phyloP scores from a whole-genome alignment of 371 early-diverging fungal species.

The Apophysomyces sp. region DNA sequence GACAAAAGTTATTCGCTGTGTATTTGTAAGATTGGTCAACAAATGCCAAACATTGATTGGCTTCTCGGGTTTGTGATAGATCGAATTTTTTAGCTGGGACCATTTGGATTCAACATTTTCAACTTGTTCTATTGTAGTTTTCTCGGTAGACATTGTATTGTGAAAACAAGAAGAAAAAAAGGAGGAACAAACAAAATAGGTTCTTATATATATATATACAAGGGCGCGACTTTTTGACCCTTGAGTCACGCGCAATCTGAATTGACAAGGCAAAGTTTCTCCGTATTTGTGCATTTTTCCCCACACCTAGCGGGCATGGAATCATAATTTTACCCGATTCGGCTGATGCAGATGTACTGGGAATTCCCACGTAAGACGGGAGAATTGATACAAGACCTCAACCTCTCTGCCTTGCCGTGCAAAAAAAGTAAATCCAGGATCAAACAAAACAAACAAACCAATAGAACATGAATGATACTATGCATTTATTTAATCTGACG shows the following conservation, averaged over 20 bases:
- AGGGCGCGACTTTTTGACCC: neutral
- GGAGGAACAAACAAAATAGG: neutral
- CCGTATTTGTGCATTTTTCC: neutral
- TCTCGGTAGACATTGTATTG: neutral
- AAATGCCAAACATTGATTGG: conserved; percentile 33
- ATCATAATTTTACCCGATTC: neutral
- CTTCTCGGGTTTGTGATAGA: conserved; percentile 36
- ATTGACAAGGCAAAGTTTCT: neutral
- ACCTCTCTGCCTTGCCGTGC: too few species aligned
- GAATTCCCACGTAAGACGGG: neutral
- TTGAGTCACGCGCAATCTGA: neutral
- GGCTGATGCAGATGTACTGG: neutral
- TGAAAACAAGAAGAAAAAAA: neutral
- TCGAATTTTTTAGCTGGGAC: neutral
- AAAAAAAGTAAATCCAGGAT: too few species aligned
- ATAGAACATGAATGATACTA: neutral
- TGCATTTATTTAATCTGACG: neutral
- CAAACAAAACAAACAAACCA: neutral
- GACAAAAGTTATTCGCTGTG: conserved; percentile 41
- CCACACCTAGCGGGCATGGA: neutral
- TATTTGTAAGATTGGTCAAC: conserved; percentile 31
- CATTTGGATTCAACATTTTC: neutral
- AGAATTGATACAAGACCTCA: neutral
- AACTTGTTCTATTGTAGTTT: neutral
- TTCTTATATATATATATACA: neutral